These are phyloP conservation scores for Fusarium longipes DNA, from an alignment of 2,329 filamentous ascomycete genomes.

Conservation along the genomic window DNA sequence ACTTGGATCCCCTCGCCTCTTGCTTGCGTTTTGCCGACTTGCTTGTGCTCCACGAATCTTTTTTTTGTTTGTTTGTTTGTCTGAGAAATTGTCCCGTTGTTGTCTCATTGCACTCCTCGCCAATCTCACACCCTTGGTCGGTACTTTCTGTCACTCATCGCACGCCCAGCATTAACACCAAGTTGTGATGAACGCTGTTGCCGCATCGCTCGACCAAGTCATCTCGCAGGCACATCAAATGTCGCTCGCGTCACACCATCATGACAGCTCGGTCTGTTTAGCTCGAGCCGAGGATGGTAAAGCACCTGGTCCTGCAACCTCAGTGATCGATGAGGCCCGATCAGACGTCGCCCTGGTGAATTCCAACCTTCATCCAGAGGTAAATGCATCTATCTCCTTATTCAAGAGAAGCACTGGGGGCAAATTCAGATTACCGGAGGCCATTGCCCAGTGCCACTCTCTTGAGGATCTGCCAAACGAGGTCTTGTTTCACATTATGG, in stretches of 20 bases:
- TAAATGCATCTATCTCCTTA: slow-evolving; percentile 8
- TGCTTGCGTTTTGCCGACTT: slow-evolving; percentile 16
- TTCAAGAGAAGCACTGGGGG: not conserved
- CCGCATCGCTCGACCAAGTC: slow-evolving; percentile 49
- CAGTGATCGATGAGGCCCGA: slow-evolving; percentile 49
- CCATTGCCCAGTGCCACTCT: slow-evolving; percentile 25
- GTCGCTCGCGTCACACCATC: slow-evolving; percentile 41
- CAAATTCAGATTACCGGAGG: not conserved
- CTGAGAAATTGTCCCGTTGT: slow-evolving; percentile 14
- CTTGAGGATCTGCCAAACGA: slow-evolving; percentile 65
- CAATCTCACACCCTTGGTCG: slow-evolving; percentile 28
- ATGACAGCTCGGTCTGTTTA: slow-evolving; percentile 28
- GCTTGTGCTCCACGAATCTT: slow-evolving; percentile 18
- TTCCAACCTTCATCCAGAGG: slow-evolving; percentile 22
- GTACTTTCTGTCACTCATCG: slow-evolving; percentile 31
- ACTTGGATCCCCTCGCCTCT: slow-evolving; percentile 26
- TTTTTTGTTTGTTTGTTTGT: slow-evolving; percentile 3
- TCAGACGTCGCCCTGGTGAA: slow-evolving; percentile 26
- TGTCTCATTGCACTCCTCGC: slow-evolving; percentile 30
- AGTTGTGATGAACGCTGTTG: slow-evolving; percentile 42
- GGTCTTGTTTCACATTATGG: slow-evolving; percentile 65
- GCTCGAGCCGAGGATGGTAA: slow-evolving; percentile 21
- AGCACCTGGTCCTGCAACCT: slow-evolving; percentile 37
- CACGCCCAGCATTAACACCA: slow-evolving; percentile 28
- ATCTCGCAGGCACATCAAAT: slow-evolving; percentile 51